Base-by-base conservation (phyloP, 2,329 filamentous ascomycete species). In the Cladosporium colombiae region DNA sequence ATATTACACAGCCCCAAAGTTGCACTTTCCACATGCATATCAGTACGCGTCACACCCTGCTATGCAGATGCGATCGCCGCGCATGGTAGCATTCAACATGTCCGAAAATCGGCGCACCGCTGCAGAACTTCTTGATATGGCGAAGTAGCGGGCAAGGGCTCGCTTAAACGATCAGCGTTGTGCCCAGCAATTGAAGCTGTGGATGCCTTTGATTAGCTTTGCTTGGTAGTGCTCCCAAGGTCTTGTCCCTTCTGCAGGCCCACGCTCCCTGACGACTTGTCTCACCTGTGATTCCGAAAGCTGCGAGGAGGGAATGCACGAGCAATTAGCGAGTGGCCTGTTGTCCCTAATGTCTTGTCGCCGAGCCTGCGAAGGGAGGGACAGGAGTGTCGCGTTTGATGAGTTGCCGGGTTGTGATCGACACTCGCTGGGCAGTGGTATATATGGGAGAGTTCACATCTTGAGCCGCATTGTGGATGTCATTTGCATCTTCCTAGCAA, bases 201-300 rank as follows among this genome's bases (percentile, higher is more conserved):
- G 44, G 46, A 53, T 52, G 29, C 59, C 25, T 50, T 35, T 31
- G 11, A 21, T 62, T 62, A 62, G 59, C 59, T 37, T 29, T 50
- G 27, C 59, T 62, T 62, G 59, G 59, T 62, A 52, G 25, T 27
- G 52, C 59, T 62, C 59, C 59, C 46, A 62, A 52, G 59, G 44
- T 52, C 59, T 62, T 62, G 59, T 59, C 56, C n/a, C 37, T 44
- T 46, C 56, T 59, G 56, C 56, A 59, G 56, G 35, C 33, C 56
- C 37, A 44, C 21, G 7, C 33, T 59, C 33, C 7, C 37, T 46
- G 37, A 27, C 56, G n/a, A 55, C 27, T 7, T n/a, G 56, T 23
- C 35, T 31, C 21, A 31, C 3, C 23, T 25, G 7, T n/a, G 18
- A 4, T 11, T 40, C 23, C 13, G 8, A 23, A 14, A 56, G 3